phyloP scores from a whole-genome alignment of 257 asterid species.

The Thymus mandschuricus region DNA sequence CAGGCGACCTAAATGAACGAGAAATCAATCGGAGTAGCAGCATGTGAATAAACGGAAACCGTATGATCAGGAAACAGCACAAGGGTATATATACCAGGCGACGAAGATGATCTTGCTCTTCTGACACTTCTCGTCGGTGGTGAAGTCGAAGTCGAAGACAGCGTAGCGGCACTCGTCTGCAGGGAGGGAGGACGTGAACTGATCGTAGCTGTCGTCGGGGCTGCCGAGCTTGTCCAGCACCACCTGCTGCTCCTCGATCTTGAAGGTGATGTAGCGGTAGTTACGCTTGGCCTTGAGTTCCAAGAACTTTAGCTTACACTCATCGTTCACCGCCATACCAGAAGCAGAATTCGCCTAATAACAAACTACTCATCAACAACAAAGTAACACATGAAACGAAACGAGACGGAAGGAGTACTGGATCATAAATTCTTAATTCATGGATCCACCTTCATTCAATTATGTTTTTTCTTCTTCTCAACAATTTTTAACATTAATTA shows the following conservation, averaged over 20 bases:
- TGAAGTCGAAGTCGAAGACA: slow-evolving; percentile 77
- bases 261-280: slow-evolving; percentile 70
- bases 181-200: slow-evolving; percentile 63
- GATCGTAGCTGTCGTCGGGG: slow-evolving; percentile 58
- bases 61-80: too few species aligned
- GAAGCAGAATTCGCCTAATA: slow-evolving; percentile 69
- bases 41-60: too few species aligned
- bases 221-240: slow-evolving; percentile 74
- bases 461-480: too few species aligned
- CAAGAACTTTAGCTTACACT: slow-evolving; percentile 71
- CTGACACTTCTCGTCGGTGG: slow-evolving; percentile 75
- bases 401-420: background rate
- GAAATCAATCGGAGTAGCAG: too few species aligned
- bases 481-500: too few species aligned
- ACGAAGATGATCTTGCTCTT: slow-evolving; percentile 86
- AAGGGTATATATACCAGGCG: slow-evolving; percentile 51
- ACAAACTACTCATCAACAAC: background rate
- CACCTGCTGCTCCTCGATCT: slow-evolving; percentile 68
- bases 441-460: background rate
- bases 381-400: background rate
- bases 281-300: slow-evolving; percentile 74
- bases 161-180: slow-evolving; percentile 80
- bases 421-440: too few species aligned
- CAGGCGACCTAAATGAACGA: slow-evolving; percentile 61
- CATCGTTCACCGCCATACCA: slow-evolving; percentile 80